Percentiles rank a stretch among this genome's conserved stretches.
Conservation (phyloP, 371 early-diverging fungal species). For the Basidiobolus meristosporus region DNA sequence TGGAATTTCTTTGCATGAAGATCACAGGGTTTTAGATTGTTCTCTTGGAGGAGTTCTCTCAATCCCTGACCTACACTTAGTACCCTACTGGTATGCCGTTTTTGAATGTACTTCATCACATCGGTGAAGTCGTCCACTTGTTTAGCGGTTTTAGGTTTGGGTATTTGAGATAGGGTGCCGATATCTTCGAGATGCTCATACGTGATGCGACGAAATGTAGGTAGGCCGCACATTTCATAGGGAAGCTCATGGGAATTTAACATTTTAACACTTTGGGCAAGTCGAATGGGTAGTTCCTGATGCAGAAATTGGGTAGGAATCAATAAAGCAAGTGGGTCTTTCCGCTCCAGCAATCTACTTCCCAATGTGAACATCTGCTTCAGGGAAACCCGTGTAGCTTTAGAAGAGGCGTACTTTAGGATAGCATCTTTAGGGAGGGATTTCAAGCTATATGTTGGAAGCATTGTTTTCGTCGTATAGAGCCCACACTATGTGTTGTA, state of each 20-base stretch:
- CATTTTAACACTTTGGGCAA: conserved; percentile 19
- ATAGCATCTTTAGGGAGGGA: too few species aligned
- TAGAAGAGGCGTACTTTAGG: too few species aligned
- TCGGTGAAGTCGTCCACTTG: conserved; percentile 17
- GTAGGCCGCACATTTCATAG: conserved; percentile 12
- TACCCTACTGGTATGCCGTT: conserved; percentile 14
- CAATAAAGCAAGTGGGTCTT: conserved; percentile 13
- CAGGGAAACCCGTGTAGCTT: too few species aligned
- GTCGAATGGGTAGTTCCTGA: conserved; percentile 44
- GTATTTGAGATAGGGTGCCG: conserved; percentile 17
- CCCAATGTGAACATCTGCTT: conserved; percentile 3
- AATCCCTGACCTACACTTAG: conserved; percentile 19
- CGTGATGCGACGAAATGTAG: conserved; percentile 14
- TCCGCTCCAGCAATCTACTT: conserved; percentile 12
- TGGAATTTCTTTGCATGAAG: not conserved
- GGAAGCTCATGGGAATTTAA: conserved; percentile 3
- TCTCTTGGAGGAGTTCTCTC: conserved; percentile 5
- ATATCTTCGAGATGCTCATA: conserved; percentile 19
- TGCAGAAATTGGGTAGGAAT: conserved; percentile 35
- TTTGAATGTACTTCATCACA: conserved; percentile 12
- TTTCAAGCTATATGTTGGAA: too few species aligned
- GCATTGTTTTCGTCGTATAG: too few species aligned
- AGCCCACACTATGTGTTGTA: too few species aligned
- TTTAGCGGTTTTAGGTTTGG: conserved; percentile 8
- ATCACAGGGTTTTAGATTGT: too few species aligned